phyloP scores from a whole-genome alignment of 495 filamentous ascomycete genomes.

The Penicillium subrubescens region DNA sequence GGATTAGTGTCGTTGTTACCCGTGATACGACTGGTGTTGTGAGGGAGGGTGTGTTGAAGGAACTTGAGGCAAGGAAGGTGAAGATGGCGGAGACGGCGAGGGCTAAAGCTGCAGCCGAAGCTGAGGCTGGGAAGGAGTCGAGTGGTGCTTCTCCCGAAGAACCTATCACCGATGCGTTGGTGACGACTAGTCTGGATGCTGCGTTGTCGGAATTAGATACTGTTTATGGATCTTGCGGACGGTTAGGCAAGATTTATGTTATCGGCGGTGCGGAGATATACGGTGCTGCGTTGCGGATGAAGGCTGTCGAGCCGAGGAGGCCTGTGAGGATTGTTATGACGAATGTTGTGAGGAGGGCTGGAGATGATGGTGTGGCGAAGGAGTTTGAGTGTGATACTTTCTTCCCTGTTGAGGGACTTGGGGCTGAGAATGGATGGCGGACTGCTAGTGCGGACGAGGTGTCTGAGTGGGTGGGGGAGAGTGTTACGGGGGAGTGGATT shows the following conservation, averaged over 20 bases:
- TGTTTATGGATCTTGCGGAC: constrained; percentile 21
- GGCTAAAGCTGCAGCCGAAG: constrained; percentile 13
- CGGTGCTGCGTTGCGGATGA: constrained; percentile 58
- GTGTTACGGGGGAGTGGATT: constrained; percentile 42
- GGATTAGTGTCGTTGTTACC: constrained; percentile 79
- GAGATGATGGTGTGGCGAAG: constrained; percentile 47
- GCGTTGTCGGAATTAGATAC: constrained; percentile 50
- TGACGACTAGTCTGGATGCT: constrained; percentile 53
- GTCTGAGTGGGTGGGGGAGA: constrained; percentile 48
- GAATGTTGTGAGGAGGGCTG: constrained; percentile 41
- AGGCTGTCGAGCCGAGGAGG: constrained; percentile 12
- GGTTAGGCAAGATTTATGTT: constrained; percentile 66
- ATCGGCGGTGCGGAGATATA: constrained; percentile 94
- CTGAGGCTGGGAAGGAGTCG: neutral
- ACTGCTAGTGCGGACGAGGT: constrained; percentile 40
- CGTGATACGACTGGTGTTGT: constrained; percentile 41
- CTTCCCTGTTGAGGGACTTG: constrained; percentile 62
- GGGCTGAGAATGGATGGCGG: constrained; percentile 37
- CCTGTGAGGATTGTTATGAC: constrained; percentile 49
- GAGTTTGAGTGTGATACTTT: constrained; percentile 87
- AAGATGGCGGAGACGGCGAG: constrained; percentile 24
- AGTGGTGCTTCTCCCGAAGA: constrained; percentile 7
- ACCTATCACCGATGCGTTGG: constrained; percentile 38
- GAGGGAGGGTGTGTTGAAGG: constrained; percentile 25
- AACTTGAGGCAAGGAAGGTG: constrained; percentile 25